Conservation (phyloP, 805 yeast genomes). For the Saturnispora diversa region DNA sequence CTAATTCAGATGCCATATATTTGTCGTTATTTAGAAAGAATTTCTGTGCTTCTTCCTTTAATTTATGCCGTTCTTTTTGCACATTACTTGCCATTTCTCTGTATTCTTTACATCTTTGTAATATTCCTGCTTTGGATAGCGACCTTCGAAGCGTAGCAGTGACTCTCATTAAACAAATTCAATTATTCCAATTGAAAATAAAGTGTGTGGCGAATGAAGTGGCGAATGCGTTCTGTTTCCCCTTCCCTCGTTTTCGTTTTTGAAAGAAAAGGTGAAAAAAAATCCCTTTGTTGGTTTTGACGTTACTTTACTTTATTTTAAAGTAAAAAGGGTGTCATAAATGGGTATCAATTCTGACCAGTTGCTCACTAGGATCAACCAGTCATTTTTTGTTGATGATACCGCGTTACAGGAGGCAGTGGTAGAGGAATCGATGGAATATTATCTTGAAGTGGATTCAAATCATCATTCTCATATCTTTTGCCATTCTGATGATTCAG, state of each 20-base stretch:
- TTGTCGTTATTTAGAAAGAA: slow-evolving; percentile 6
- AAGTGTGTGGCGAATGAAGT: neutral
- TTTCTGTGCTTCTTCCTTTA: slow-evolving; percentile 1
- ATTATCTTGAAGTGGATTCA: slow-evolving; percentile 13
- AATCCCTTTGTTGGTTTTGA: too few relatives aligned
- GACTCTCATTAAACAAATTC: too few relatives aligned
- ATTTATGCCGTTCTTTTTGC: neutral
- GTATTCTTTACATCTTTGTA: neutral
- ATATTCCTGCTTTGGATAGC: too few relatives aligned
- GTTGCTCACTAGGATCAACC: slow-evolving; percentile 12
- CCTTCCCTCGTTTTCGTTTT: neutral
- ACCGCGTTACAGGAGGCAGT: slow-evolving; percentile 19
- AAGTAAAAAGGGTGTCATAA: neutral
- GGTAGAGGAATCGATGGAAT: slow-evolving; percentile 33
- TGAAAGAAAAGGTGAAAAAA: neutral
- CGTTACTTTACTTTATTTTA: neutral
- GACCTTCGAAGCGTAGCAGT: too few relatives aligned
- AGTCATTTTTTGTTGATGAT: slow-evolving; percentile 28
- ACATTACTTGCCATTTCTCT: neutral
- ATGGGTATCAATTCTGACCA: slow-evolving; percentile 4
- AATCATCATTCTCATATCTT: slow-evolving; percentile 33
- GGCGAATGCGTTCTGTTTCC: neutral
- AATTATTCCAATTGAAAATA: too few relatives aligned
- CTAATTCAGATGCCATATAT: slow-evolving; percentile 7
- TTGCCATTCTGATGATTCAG: slow-evolving; percentile 12